Percentiles rank a stretch among this genome's conserved stretches.
These are phyloP conservation scores for Saturnispora kantuleensis DNA, from an alignment of 805 yeast genomes.

Conservation along the genomic window DNA sequence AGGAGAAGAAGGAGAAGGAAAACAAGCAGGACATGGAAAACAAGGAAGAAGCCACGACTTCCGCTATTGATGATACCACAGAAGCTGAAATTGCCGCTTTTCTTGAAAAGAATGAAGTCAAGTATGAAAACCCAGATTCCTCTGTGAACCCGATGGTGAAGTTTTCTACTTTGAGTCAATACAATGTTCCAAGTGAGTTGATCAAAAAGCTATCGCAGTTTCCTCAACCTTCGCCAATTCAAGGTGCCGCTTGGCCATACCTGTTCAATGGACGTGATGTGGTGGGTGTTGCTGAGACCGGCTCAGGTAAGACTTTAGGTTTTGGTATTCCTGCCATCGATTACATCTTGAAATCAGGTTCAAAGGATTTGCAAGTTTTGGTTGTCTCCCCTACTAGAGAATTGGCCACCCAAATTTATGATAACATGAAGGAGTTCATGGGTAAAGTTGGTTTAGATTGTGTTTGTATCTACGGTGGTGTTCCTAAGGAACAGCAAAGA, in stretches of 20 bases:
- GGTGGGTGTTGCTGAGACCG: slow-evolving; percentile 94
- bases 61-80: slow-evolving; percentile 19
- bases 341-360: slow-evolving; percentile 39
- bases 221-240: slow-evolving; percentile 92
- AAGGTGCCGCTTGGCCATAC: slow-evolving; percentile 61
- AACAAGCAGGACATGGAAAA: slow-evolving; percentile 10
- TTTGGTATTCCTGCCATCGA: slow-evolving; percentile 95
- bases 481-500: slow-evolving; percentile 88
- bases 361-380: slow-evolving; percentile 57
- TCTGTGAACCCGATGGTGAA: slow-evolving; percentile 58
- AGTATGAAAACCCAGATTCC: slow-evolving; percentile 57
- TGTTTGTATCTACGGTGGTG: slow-evolving; percentile 94
- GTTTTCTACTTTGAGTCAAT: slow-evolving; percentile 46
- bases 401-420: slow-evolving; percentile 87
- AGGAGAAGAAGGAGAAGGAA: slow-evolving; percentile 21
- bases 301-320: slow-evolving; percentile 95
- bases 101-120: slow-evolving; percentile 61
- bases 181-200: slow-evolving; percentile 42
- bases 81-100: slow-evolving; percentile 53
- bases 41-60: neutral
- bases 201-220: slow-evolving; percentile 56
- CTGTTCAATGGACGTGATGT: slow-evolving; percentile 70
- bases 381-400: slow-evolving; percentile 97
- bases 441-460: slow-evolving; percentile 53
- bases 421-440: slow-evolving; percentile 62